phyloP scores from a whole-genome alignment of 2,329 filamentous ascomycete genomes.

The Pseudogymnoascus sp. region DNA sequence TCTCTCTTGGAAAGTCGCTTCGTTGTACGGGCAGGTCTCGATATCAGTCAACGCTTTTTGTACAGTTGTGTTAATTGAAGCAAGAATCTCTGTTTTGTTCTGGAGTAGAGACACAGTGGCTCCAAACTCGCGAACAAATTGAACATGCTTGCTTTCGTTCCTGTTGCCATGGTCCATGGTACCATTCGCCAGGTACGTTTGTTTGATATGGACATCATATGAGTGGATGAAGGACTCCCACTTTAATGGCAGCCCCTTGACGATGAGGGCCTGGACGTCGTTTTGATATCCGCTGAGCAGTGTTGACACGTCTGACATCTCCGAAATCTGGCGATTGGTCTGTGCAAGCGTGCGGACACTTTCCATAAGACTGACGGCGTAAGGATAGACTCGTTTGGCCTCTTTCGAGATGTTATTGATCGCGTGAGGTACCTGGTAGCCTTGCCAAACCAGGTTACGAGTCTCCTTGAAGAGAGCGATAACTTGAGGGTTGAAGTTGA shows the following conservation, averaged over 20 bases:
- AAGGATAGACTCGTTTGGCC: constrained; percentile 96
- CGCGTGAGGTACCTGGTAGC: constrained; percentile 86
- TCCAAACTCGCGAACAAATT: constrained; percentile 92
- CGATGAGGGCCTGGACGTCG: constrained; percentile 74
- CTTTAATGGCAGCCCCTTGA: constrained; percentile 79
- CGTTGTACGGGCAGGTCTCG: constrained; percentile 74
- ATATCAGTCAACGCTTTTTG: constrained; percentile 80
- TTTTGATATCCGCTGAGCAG: constrained; percentile 87
- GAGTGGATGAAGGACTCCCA: constrained; percentile 99
- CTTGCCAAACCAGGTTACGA: constrained; percentile 89
- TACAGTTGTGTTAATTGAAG: constrained; percentile 68
- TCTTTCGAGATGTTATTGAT: constrained; percentile 96
- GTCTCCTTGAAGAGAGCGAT: constrained; percentile 99
- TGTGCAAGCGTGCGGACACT: constrained; percentile 91
- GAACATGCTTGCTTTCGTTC: constrained; percentile 85
- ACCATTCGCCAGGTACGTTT: constrained; percentile 49
- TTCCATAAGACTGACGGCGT: constrained; percentile 96
- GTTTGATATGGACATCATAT: constrained; percentile 79
- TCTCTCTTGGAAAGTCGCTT: constrained; percentile 68
- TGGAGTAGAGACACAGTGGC: constrained; percentile 81
- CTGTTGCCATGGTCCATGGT: constrained; percentile 51
- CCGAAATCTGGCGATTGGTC: constrained; percentile 72
- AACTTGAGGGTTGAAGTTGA: constrained; percentile 96
- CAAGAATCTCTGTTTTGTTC: constrained; percentile 72
- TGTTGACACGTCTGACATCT: constrained; percentile 81